Percentiles rank a stretch among this genome's conserved stretches.
Evolutionary conservation across 2,329 filamentous ascomycete species (phyloP).

Genomic region (Phoma herbarum): DNA sequence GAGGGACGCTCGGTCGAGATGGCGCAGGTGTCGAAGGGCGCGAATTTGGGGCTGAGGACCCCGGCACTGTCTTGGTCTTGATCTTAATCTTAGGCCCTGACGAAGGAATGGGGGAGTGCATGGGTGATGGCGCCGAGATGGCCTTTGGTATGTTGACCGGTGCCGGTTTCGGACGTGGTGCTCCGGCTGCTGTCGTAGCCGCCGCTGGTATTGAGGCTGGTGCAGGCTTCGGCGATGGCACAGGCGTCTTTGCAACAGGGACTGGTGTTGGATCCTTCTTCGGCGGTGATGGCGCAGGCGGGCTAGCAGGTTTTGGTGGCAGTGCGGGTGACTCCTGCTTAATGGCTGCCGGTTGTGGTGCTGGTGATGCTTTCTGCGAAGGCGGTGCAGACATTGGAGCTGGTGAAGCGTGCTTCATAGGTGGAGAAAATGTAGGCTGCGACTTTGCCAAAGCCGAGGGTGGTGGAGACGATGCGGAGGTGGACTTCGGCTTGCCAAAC

Average conservation of each 20-base stretch:
- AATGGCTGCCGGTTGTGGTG: constrained; percentile 16
- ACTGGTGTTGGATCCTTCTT: constrained; percentile 29
- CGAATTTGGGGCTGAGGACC: constrained; percentile 30
- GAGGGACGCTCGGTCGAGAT: constrained; percentile 24
- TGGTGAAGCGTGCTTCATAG: constrained; percentile 28
- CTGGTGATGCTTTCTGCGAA: constrained; percentile 29
- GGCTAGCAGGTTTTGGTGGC: constrained; percentile 29
- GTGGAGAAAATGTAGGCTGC: constrained; percentile 31
- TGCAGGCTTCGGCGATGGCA: constrained; percentile 17
- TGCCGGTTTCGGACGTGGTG: constrained; percentile 20
- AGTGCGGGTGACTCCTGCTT: constrained; percentile 29
- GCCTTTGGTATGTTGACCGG: constrained; percentile 29
- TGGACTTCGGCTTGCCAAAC: constrained; percentile 26
- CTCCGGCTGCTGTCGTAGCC: constrained; percentile 13
- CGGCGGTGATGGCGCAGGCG: constrained; percentile 21
- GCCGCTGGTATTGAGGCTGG: constrained; percentile 11
- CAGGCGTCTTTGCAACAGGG: constrained; percentile 26
- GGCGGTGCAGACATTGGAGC: constrained; percentile 26
- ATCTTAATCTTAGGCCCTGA: constrained; percentile 42
- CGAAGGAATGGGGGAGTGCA: constrained; percentile 36
- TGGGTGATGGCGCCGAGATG: constrained; percentile 33
- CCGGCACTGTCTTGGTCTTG: constrained; percentile 34
- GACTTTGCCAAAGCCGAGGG: constrained; percentile 17
- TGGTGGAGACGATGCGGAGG: constrained; percentile 28
- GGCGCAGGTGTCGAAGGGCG: constrained; percentile 29